Evolutionary conservation across 2,329 filamentous ascomycete genomes (phyloP), one percentile per base, ranked within the genome.

Genomic region (Colletotrichum costaricense): DNA sequence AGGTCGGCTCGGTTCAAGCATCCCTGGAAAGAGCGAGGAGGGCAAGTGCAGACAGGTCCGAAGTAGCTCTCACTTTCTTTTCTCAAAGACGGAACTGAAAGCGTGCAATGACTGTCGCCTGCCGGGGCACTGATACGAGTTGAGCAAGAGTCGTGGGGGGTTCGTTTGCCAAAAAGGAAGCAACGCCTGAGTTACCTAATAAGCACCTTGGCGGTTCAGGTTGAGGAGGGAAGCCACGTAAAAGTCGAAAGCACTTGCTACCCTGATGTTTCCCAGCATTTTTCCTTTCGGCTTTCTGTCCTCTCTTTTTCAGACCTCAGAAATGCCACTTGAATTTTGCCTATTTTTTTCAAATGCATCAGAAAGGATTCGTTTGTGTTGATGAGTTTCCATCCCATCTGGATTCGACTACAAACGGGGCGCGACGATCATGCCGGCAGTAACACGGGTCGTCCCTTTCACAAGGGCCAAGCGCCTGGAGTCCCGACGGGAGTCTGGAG

Each of bases 1-100:
- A 38, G 66, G 26, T 33, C 46, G 60, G n/a, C 54, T 60, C 60
- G 66, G 66, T 60, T 52, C 24, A 73, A 66, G 59, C 55, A 73
- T 55, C 54, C 66, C 38, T 69, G 70, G 26, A 16, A 19, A 42
- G 38, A 19, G 38, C 12, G 35, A 59, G 54, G 14, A 55, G n/a
- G 8, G n/a, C 16, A 33, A 11, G 55, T 19, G 30, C n/a, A 16
- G 52, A 55, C 42, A 19, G 14, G 28, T 55, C 30, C 16, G 26
- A 28, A 56, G 24, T 28, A 24, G 33, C 30, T n/a, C n/a, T 28
- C 28, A 52, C 30, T 56, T 16, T 56, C 35, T 28, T 22, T 56
- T 16, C 49, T 30, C 8, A 33, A 9, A 4, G 30, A 33, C 9
- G 30, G 30, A 33, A 33, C 30, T 11, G 30, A 33, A 33, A 33